phyloP scores from a whole-genome alignment of 1,284 basidiomycete genomes.

The Ganoderma boninense region DNA sequence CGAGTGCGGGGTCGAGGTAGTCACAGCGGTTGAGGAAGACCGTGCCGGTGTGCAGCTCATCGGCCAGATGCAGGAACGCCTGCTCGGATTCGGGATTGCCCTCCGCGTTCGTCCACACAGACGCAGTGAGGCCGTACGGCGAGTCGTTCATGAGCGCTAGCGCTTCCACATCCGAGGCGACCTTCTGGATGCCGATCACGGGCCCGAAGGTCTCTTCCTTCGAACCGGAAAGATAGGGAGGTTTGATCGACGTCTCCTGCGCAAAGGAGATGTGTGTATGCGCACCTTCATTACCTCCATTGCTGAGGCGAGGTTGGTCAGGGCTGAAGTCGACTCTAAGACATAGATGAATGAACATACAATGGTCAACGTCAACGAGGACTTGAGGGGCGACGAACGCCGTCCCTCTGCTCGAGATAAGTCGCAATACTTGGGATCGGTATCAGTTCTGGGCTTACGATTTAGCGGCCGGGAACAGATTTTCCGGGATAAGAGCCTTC shows the following conservation, averaged over 20 bases:
- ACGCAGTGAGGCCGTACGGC: conserved; percentile 93
- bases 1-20: conserved; percentile 88
- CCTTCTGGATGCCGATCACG: conserved; percentile 90
- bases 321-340: not conserved
- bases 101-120: conserved; percentile 88
- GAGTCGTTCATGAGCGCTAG: conserved; percentile 95
- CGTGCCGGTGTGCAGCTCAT: conserved; percentile 87
- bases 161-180: conserved; percentile 86
- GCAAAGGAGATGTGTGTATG: not conserved
- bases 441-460: conserved; percentile 51
- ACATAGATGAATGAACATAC: conserved; percentile 53
- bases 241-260: not conserved
- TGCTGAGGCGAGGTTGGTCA: conserved; percentile 48
- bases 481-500: conserved; percentile 76
- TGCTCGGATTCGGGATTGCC: conserved; percentile 64
- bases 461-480: conserved; percentile 74
- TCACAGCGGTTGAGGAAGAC: conserved; percentile 94
- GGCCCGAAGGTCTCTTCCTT: conserved; percentile 92
- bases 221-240: not conserved
- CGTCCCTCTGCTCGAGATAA: conserved; percentile 61
- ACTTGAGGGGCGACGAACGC: conserved; percentile 92
- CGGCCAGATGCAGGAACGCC: conserved; percentile 76
- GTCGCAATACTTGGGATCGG: not conserved
- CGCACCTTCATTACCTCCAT: conserved; percentile 92
- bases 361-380: conserved; percentile 86